Conservation (phyloP, 2,329 filamentous ascomycete species). For the Dactylellina parvicollis region DNA sequence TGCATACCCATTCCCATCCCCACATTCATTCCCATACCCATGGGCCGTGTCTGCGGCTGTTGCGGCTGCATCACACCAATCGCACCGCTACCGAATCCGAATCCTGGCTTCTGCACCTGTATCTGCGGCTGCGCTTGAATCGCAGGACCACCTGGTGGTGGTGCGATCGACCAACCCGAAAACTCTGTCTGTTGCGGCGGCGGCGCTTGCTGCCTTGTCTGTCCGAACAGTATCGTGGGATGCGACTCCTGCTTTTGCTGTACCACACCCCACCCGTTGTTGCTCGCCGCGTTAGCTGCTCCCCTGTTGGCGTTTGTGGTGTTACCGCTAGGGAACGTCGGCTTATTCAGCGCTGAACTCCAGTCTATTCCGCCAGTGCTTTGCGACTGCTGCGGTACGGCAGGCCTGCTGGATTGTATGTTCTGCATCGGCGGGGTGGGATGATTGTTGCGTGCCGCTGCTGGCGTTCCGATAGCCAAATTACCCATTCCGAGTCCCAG, state of each 20-base stretch:
- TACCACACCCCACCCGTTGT: constrained; percentile 34
- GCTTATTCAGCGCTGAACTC: constrained; percentile 53
- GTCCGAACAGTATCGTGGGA: constrained; percentile 55
- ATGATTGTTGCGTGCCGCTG: constrained; percentile 23
- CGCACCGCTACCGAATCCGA: constrained; percentile 21
- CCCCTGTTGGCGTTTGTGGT: constrained; percentile 16
- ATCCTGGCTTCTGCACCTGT: constrained; percentile 67
- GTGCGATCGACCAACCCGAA: constrained; percentile 61
- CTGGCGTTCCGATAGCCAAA: constrained; percentile 24
- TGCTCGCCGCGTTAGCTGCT: not conserved
- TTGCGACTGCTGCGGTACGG: constrained; percentile 25
- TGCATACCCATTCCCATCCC: constrained; percentile 69
- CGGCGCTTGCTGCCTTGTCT: constrained; percentile 54
- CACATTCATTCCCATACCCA: constrained; percentile 38
- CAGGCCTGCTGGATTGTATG: constrained; percentile 22
- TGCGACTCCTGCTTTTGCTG: constrained; percentile 53
- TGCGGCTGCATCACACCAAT: constrained; percentile 60
- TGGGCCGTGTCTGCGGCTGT: constrained; percentile 37
- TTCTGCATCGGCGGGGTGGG: constrained; percentile 40
- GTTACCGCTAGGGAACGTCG: constrained; percentile 28
- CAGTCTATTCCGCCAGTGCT: constrained; percentile 54
- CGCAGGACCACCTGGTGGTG: constrained; percentile 55
- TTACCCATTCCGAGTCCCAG: constrained; percentile 53
- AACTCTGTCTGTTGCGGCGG: constrained; percentile 54
- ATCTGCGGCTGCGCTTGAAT: constrained; percentile 64